Evolutionary conservation across 75 land plant genomes (phyloP).

Genomic region (Picea glauca): DNA sequence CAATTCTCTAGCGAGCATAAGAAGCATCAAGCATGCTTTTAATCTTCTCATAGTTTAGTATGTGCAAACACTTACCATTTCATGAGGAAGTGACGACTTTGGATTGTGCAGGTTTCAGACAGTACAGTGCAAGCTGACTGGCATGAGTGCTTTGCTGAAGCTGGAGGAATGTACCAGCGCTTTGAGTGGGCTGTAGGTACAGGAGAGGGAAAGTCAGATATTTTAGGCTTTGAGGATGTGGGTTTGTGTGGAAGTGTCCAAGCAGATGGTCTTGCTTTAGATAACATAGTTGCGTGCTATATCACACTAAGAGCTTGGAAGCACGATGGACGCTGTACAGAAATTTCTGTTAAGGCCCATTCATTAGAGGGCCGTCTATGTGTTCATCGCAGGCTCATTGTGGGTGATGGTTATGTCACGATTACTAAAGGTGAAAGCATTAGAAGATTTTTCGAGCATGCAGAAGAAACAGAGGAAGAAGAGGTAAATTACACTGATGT

Average conservation of each 20-base stretch:
- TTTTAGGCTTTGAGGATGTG: constrained; percentile 93
- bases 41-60: background rate
- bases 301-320: constrained; percentile 94
- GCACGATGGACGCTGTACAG: constrained; percentile 88
- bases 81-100: background rate
- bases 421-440: constrained; percentile 94
- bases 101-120: constrained; percentile 72
- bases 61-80: background rate
- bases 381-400: constrained; percentile 92
- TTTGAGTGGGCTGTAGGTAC: constrained; percentile 99
- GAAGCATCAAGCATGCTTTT: background rate
- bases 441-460: constrained; percentile 95
- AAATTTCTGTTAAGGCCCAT: constrained; percentile 93
- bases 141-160: constrained; percentile 79
- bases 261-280: constrained; percentile 70
- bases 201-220: constrained; percentile 88
- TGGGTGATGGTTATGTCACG: constrained; percentile 94
- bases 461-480: constrained; percentile 99
- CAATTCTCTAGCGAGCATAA: background rate
- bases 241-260: constrained; percentile 69
- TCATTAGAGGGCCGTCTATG: constrained; percentile 87
- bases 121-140: constrained; percentile 83
- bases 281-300: constrained; percentile 59
- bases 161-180: constrained; percentile 74
- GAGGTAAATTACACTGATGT: constrained; percentile 50